Evolutionary conservation across 306 rosid species (phyloP).

Genomic region (Rubus idaeus): DNA sequence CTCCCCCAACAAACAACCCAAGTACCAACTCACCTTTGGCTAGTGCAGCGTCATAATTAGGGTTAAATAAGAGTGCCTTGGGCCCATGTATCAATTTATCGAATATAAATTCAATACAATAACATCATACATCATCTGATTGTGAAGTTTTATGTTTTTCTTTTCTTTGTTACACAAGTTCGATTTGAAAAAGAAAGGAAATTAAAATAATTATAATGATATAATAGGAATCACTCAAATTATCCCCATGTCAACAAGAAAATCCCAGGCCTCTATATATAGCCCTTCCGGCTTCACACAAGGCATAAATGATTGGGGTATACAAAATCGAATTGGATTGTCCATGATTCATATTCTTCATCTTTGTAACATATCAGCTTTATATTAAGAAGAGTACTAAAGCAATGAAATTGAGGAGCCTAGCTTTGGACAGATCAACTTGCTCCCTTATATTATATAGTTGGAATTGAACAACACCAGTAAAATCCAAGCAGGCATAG

Average conservation of each 20-base stretch:
- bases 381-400: too few relatives aligned
- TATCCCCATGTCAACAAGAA: background rate
- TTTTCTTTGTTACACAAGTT: background rate
- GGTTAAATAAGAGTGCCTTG: background rate
- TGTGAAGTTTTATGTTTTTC: background rate
- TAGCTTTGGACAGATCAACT: too few relatives aligned
- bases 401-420: too few relatives aligned
- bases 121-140: background rate
- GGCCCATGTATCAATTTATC: background rate
- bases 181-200: background rate
- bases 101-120: background rate
- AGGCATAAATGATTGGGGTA: background rate
- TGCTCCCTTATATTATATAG: too few relatives aligned
- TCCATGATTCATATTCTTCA: too few relatives aligned
- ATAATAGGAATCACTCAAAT: too few relatives aligned
- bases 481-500: too few relatives aligned
- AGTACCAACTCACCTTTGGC: conserved; percentile 25
- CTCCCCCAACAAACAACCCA: conserved; percentile 23
- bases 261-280: background rate
- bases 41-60: background rate
- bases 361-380: too few relatives aligned
- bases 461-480: too few relatives aligned
- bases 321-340: too few relatives aligned
- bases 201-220: too few relatives aligned
- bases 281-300: background rate